These are phyloP conservation scores for Scheffersomyces coipomensis DNA, from an alignment of 805 yeast genomes.

Conservation along the genomic window DNA sequence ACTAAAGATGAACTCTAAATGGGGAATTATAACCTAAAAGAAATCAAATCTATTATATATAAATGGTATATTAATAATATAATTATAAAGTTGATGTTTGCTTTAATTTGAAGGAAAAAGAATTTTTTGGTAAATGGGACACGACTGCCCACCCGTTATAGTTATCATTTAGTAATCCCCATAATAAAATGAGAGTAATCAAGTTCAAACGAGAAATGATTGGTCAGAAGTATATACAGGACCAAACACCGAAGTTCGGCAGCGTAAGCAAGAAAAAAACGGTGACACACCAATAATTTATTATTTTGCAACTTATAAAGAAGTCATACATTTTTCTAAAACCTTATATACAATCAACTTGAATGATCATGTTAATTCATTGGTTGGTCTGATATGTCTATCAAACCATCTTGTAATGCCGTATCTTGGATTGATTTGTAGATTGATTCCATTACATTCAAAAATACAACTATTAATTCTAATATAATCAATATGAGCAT, in stretches of 20 bases:
- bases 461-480: constrained; percentile 51
- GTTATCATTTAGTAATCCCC: not conserved
- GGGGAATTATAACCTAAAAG: too few relatives aligned
- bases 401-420: constrained; percentile 50
- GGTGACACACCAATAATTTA: too few relatives aligned
- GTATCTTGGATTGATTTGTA: constrained; percentile 37
- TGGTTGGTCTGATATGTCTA: constrained; percentile 19
- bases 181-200: not conserved
- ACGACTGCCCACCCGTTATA: not conserved
- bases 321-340: too few relatives aligned
- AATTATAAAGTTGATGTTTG: too few relatives aligned
- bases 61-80: too few relatives aligned
- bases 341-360: too few relatives aligned
- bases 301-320: too few relatives aligned
- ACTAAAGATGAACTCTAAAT: too few relatives aligned
- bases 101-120: too few relatives aligned
- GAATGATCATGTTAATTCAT: too few relatives aligned
- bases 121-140: not conserved
- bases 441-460: constrained; percentile 23
- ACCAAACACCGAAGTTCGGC: not conserved
- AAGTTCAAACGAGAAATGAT: not conserved
- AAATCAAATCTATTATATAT: too few relatives aligned
- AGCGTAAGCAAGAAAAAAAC: too few relatives aligned
- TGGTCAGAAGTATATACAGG: not conserved
- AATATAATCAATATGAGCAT: constrained; percentile 34